Evolutionary conservation across 345 rosid species (phyloP).

Genomic region (Arabidopsis arenosa): DNA sequence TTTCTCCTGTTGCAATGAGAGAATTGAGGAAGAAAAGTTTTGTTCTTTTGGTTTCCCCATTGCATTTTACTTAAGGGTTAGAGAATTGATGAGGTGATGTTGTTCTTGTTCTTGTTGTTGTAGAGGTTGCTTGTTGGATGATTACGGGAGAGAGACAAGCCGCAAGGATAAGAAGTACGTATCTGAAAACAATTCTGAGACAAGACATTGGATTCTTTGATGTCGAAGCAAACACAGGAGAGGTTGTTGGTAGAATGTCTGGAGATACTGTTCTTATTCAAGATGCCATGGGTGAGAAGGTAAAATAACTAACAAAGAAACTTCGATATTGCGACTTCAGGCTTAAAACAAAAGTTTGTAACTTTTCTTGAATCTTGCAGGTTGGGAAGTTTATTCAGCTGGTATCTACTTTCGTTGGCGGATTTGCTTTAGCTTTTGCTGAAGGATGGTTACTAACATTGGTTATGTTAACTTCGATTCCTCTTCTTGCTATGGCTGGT

Average conservation of each 20-base stretch:
- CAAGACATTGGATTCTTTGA: conserved; percentile 83
- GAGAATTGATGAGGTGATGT: not conserved
- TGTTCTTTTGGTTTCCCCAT: not conserved
- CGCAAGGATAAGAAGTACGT: conserved; percentile 60
- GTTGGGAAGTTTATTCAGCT: conserved; percentile 88
- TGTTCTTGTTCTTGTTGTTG: conserved; percentile 18
- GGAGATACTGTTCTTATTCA: conserved; percentile 89
- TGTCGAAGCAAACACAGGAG: conserved; percentile 79
- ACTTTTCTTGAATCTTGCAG: conserved; percentile 42
- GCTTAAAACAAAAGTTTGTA: not conserved
- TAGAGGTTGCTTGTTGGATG: conserved; percentile 91
- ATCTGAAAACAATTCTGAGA: conserved; percentile 69
- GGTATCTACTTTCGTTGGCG: conserved; percentile 68
- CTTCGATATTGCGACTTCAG: not conserved
- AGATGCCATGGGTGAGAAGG: conserved; percentile 95
- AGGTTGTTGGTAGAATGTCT: conserved; percentile 86
- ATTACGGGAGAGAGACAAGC: conserved; percentile 86
- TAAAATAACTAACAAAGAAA: conserved; percentile 17
- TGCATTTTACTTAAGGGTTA: conserved; percentile 19
- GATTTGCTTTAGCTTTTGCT: conserved; percentile 61
- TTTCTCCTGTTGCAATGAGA: not conserved
- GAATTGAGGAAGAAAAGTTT: not conserved
- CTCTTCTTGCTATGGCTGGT: conserved; percentile 64
- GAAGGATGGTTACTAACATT: conserved; percentile 84
- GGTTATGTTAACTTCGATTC: conserved; percentile 67